Evolutionary conservation across 306 rosid genomes (phyloP), one percentile per base, ranked within the genome.

Genomic region (Prinsepia uniflora): DNA sequence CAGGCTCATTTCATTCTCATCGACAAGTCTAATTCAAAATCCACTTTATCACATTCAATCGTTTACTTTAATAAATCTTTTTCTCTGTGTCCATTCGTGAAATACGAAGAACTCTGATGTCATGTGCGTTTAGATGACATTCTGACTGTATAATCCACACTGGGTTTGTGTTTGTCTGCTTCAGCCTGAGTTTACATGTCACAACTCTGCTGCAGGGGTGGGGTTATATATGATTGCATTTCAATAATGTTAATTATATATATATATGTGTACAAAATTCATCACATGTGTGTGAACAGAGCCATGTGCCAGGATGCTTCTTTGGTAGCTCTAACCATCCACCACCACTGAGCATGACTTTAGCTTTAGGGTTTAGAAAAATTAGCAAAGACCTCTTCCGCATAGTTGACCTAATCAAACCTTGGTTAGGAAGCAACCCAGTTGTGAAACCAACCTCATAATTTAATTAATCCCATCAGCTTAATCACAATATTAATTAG

Each of bases 231-330:
- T 53, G 48, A 63, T 39, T 10, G 45, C 17, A 36, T 15, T 65
- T 36, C 20, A 56, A 49, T 36, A 12, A 5, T 50, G 64, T 43
- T 30, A 46, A 9, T n/a, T n/a, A n/a, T 20, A 8, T 3, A 34
- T 7, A 49, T 11, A 10, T 12, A 5, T 24, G 2, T 2, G 2
- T 15, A 24, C 70, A 75, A 72, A 58, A 62, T 60, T 20, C 13
- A 14, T 55, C 65, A 79, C 66, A 46, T 22, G 63, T 52, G 74
- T 73, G 68, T 44, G 81, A 83, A 72, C 79, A 80, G 9, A 17
- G 76, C 53, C 73, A 70, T 71, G 70, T 81, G 81, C 69, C 13
- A 10, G 78, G 85, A 73, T 62, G 46, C 76, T 81, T 81, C 79
- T 36, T 77, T 71, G 36, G 36, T 30, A 30, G 36, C 57, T 45